Evolutionary conservation across 257 asterid species (phyloP), one percentile per base, ranked within the genome.

Genomic region (Fraxinus americana): DNA sequence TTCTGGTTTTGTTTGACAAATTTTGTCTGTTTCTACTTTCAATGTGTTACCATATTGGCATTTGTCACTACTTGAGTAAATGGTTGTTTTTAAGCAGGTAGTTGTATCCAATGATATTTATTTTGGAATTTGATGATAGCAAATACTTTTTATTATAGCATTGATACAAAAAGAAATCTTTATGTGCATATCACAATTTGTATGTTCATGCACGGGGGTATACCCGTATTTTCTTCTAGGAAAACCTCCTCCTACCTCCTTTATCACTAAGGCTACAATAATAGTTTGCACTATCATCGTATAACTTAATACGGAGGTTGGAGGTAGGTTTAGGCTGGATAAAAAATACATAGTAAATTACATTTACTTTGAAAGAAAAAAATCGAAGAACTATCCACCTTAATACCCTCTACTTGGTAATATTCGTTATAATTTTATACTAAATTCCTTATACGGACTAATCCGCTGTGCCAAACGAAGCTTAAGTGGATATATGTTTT

Each of bases 91-190:
- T 30, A 68, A n/a, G 21, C 75, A 72, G 78, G 72, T 36, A 41
- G 71, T 45, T 68, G 72, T 59, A 35, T 16, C 77, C 14, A 34
- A 57, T 75, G 71, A 65, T 79, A 27, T 39, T 29, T 54, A 38
- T 71, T 70, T 54, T 17, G 79, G 72, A 67, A 27, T 48, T 75
- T 1, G 83, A 72, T 19, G 78, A 16, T 72, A 29, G 5, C 23
- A 29, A 70, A 70, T 81, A 75, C 77, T 76, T 67, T 71, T 57
- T 71, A 75, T 66, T 68, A 71, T 23, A 23, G 54, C 75, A 19
- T 69, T 39, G 13, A 35, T 69, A 67, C 30, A 54, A 19, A 38
- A 63, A 29, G 52, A 72, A 71, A 43, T 34, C 27, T 78, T 29
- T 14, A 73, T n/a, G 6, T 32, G 61, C 35, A 59, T 57, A 32